phyloP scores from a whole-genome alignment of 805 yeast genomes.

The Saccharomyces mikatae region DNA sequence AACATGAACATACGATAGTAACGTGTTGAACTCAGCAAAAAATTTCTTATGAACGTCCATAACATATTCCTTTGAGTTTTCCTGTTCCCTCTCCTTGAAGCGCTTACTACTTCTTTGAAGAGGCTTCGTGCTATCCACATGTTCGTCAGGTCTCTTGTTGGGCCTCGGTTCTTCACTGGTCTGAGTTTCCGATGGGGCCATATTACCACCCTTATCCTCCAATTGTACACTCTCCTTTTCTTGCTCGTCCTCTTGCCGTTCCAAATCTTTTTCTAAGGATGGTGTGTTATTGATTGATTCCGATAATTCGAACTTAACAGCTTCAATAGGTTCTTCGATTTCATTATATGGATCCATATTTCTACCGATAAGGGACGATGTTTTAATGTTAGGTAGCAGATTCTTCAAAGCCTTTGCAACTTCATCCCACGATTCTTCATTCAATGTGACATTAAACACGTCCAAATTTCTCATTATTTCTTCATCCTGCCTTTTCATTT shows the following conservation, averaged over 20 bases:
- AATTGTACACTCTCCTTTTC: slow-evolving; percentile 16
- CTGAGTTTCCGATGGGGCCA: slow-evolving; percentile 10
- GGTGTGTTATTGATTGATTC: background rate
- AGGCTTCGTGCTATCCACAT: slow-evolving; percentile 11
- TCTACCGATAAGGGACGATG: slow-evolving; percentile 26
- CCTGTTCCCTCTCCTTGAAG: slow-evolving; percentile 28
- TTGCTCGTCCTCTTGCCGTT: slow-evolving; percentile 5
- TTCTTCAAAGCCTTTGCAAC: slow-evolving; percentile 20
- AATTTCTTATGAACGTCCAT: slow-evolving; percentile 12
- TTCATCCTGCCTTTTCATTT: slow-evolving; percentile 32
- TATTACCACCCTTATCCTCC: slow-evolving; percentile 10
- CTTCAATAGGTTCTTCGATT: slow-evolving; percentile 42
- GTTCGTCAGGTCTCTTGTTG: slow-evolving; percentile 17
- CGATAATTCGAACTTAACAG: slow-evolving; percentile 31
- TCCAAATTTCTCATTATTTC: slow-evolving; percentile 33
- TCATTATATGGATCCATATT: slow-evolving; percentile 45
- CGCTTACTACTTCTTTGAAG: slow-evolving; percentile 36
- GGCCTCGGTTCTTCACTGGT: slow-evolving; percentile 1
- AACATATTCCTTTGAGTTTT: slow-evolving; percentile 4
- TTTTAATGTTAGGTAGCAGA: slow-evolving; percentile 34
- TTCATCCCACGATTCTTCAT: slow-evolving; percentile 26
- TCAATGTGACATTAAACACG: slow-evolving; percentile 14
- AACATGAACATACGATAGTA: slow-evolving; percentile 2
- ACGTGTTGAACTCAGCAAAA: slow-evolving; percentile 11
- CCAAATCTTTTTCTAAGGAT: slow-evolving; percentile 2